A percentile compares a stretch with the other conserved stretches of the same genome.
phyloP scores from a whole-genome alignment of 2,329 filamentous ascomycete genomes.

The Sclerotinia trifoliorum region DNA sequence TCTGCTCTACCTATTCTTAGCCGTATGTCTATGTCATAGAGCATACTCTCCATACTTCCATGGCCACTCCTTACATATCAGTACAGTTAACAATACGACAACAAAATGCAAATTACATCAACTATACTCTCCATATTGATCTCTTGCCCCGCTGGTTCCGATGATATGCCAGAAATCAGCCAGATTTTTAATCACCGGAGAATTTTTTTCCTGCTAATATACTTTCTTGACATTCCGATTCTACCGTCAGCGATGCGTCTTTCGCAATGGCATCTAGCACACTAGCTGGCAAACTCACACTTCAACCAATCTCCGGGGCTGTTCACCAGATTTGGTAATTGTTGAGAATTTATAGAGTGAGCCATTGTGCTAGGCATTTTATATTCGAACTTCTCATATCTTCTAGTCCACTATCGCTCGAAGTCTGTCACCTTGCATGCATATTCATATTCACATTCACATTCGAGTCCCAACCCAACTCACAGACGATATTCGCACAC shows the following conservation, averaged over 20 bases:
- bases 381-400: background rate
- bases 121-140: background rate
- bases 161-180: background rate
- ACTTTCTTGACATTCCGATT: background rate
- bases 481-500: background rate
- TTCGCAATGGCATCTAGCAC: background rate
- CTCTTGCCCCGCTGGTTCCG: slow-evolving; percentile 10
- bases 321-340: background rate
- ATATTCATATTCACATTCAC: background rate
- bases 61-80: background rate
- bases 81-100: background rate
- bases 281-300: background rate
- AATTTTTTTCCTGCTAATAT: background rate
- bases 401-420: background rate
- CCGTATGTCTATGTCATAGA: background rate
- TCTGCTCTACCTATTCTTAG: background rate
- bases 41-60: background rate
- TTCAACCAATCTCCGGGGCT: background rate
- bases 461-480: background rate
- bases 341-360: slow-evolving; percentile 1
- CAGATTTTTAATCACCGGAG: background rate
- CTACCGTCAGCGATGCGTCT: background rate
- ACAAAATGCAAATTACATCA: slow-evolving; percentile 6
- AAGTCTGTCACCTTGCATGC: background rate
- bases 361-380: background rate